A percentile compares a stretch with the other conserved stretches of the same genome.
Conservation (phyloP, 768 basidiomycete genomes). For the Trichaptum fuscoviolaceum region DNA sequence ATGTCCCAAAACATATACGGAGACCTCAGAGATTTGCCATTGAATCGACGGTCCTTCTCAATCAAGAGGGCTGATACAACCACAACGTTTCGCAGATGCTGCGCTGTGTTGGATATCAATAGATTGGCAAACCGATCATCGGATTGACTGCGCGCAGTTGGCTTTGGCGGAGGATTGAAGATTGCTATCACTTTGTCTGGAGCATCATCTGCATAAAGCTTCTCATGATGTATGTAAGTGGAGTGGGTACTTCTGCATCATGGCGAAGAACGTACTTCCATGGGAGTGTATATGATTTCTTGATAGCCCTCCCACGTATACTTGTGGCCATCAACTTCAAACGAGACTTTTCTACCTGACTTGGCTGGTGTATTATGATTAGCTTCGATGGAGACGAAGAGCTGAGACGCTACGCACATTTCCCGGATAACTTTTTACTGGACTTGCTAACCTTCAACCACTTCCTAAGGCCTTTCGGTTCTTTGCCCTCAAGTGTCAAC, state of each 20-base stretch:
- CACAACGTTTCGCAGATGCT: background rate
- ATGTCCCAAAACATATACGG: background rate
- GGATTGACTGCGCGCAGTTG: background rate
- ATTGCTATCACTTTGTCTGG: background rate
- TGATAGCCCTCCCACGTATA: background rate
- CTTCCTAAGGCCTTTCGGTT: background rate
- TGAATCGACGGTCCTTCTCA: background rate
- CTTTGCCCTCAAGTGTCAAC: background rate
- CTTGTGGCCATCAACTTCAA: background rate
- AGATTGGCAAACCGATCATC: background rate
- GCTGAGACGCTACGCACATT: background rate
- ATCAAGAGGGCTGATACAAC: background rate
- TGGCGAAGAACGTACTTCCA: background rate
- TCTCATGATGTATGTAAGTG: background rate
- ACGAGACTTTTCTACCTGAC: background rate
- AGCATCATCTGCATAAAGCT: background rate
- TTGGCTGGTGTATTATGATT: background rate
- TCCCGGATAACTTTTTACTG: background rate
- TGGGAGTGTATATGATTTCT: background rate
- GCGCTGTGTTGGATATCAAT: background rate
- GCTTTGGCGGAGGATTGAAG: background rate
- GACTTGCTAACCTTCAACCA: background rate
- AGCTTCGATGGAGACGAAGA: background rate
- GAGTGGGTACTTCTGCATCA: background rate
- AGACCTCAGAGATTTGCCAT: background rate